Evolutionary conservation across 1,284 basidiomycete genomes (phyloP).

Genomic region (Fomes fomentarius): DNA sequence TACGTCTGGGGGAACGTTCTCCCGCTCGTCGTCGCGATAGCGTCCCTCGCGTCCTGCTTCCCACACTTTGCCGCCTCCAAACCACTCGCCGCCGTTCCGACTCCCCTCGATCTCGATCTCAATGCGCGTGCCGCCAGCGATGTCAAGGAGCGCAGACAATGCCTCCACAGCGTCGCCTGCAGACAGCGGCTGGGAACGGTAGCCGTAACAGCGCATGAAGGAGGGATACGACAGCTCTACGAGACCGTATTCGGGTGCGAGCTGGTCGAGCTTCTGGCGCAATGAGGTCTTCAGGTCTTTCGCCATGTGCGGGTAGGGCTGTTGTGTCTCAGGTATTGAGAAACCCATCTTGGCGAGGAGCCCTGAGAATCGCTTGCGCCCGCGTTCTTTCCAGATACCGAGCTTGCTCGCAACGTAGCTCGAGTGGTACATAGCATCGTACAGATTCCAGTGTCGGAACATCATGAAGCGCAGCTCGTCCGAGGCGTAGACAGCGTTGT

Average conservation of each 20-base stretch:
- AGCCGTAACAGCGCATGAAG: conserved; percentile 91
- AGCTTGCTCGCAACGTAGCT: conserved; percentile 95
- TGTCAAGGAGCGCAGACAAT: conserved; percentile 85
- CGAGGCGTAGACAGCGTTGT: conserved; percentile 76
- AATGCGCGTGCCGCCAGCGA: conserved; percentile 87
- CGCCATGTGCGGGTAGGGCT: conserved; percentile 96
- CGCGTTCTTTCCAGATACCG: conserved; percentile 95
- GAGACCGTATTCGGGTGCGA: conserved; percentile 97
- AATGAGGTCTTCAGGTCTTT: conserved; percentile 89
- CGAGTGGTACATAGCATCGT: conserved; percentile 98
- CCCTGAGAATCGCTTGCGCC: conserved; percentile 87
- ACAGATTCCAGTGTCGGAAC: conserved; percentile 97
- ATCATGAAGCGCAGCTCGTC: conserved; percentile 94
- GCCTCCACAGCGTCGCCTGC: conserved; percentile 96
- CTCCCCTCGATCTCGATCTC: conserved; percentile 88
- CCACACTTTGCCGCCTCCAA: conserved; percentile 79
- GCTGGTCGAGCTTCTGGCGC: conserved; percentile 81
- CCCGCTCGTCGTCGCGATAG: conserved; percentile 48
- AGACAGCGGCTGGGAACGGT: conserved; percentile 83
- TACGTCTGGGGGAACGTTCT: conserved; percentile 44
- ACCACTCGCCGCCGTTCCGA: conserved; percentile 89
- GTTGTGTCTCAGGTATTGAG: conserved; percentile 91
- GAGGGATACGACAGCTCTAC: conserved; percentile 93
- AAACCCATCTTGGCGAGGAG: conserved; percentile 99
- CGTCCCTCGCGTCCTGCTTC: conserved; percentile 51